Conservation (phyloP, 208 protist species). For the Leishmania mexicana region DNA sequence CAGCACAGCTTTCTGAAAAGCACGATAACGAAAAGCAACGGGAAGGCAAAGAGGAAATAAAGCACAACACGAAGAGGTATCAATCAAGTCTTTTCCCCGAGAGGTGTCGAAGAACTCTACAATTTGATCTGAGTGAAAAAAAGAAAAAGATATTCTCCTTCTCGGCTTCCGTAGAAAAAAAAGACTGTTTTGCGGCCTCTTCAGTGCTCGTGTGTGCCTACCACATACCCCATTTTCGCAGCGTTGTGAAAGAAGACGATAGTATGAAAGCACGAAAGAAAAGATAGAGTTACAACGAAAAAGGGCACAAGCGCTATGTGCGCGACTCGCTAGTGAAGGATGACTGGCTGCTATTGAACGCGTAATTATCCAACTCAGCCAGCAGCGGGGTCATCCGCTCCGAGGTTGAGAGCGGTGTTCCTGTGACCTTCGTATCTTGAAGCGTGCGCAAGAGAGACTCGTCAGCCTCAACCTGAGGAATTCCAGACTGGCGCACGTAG, state of each 20-base stretch:
- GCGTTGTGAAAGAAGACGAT: neutral
- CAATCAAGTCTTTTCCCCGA: constrained; percentile 15
- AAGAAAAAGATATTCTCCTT: neutral
- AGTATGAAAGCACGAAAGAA: constrained; percentile 16
- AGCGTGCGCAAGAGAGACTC: constrained; percentile 77
- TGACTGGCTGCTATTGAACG: constrained; percentile 69
- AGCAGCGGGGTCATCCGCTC: constrained; percentile 81
- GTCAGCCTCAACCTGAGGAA: constrained; percentile 77
- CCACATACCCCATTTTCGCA: neutral
- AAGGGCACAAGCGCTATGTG: constrained; percentile 3
- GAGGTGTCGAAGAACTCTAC: constrained; percentile 7
- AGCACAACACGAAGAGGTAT: neutral
- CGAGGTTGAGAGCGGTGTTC: constrained; percentile 61
- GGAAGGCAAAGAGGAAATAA: neutral
- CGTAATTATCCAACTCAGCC: constrained; percentile 73
- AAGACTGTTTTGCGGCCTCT: neutral
- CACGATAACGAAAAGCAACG: constrained; percentile 10
- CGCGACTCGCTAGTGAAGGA: constrained; percentile 51
- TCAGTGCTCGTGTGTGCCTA: neutral
- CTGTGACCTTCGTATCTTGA: constrained; percentile 70
- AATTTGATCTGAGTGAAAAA: neutral
- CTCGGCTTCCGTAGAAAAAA: neutral
- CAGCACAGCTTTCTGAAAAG: constrained; percentile 2
- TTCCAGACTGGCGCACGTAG: constrained; percentile 81
- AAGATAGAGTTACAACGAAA: constrained; percentile 2